Percentiles rank a stretch among this genome's conserved stretches.
Conservation (phyloP, 1,284 basidiomycete species). For the Cryptococcus sp. region DNA sequence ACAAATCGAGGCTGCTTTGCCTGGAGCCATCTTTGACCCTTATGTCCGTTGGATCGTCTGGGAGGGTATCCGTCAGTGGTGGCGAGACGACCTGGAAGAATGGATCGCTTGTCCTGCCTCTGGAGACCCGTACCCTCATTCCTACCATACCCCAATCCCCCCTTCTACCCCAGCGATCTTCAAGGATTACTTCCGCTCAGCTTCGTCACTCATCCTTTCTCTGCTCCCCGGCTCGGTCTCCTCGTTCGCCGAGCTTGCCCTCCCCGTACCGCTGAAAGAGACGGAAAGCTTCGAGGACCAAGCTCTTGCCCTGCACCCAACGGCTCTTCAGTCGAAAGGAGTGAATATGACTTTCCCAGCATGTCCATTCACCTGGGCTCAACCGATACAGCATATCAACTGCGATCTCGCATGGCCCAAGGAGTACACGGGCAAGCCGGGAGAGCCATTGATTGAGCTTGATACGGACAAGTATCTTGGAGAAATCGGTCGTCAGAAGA, state of each 20-base stretch:
- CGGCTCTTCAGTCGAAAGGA: conserved; percentile 7
- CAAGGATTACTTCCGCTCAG: conserved; percentile 23
- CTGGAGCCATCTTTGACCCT: conserved; percentile 81
- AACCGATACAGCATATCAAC: conserved; percentile 70
- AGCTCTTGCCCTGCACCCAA: conserved; percentile 28
- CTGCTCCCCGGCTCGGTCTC: conserved; percentile 21
- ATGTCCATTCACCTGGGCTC: conserved; percentile 71
- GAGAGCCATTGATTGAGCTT: conserved; percentile 66
- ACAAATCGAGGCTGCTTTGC: conserved; percentile 71
- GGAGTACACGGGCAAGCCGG: conserved; percentile 51
- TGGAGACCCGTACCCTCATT: conserved; percentile 53
- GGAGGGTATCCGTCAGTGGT: conserved; percentile 73
- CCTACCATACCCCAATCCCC: conserved; percentile 31
- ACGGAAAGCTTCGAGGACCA: conserved; percentile 29
- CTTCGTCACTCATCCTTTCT: conserved; percentile 20
- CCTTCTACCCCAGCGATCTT: conserved; percentile 24
- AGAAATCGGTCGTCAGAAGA: conserved; percentile 64
- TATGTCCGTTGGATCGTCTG: conserved; percentile 82
- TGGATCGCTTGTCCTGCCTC: conserved; percentile 70
- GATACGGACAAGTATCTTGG: conserved; percentile 81
- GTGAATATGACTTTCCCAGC: conserved; percentile 54
- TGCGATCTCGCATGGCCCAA: conserved; percentile 77
- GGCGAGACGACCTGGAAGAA: conserved; percentile 59
- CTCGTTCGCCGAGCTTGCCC: conserved; percentile 9
- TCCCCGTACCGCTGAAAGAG: conserved; percentile 25